Conservation (phyloP, 2,329 filamentous ascomycete genomes). For the Bertia moriformis region DNA sequence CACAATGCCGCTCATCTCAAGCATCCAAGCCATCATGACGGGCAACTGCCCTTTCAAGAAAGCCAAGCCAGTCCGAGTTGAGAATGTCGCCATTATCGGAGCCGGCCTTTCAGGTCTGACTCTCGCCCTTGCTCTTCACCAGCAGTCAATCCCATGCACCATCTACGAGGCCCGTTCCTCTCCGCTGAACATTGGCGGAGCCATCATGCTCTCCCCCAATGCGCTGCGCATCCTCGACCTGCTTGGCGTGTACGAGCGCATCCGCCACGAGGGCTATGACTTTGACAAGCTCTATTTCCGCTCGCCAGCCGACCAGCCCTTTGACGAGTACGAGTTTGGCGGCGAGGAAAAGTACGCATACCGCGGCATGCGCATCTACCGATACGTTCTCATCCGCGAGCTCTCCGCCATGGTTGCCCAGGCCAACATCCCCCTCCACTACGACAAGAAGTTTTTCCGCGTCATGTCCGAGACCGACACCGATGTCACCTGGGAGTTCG, state of each 20-base stretch:
- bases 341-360: conserved; percentile 31
- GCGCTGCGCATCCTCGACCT: conserved; percentile 35
- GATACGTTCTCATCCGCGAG: conserved; percentile 32
- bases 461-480: conserved; percentile 23
- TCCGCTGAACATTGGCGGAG: conserved; percentile 32
- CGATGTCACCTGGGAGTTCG: conserved; percentile 28
- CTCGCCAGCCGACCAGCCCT: conserved; percentile 13
- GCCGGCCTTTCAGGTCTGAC: conserved; percentile 23
- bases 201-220: conserved; percentile 44
- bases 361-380: conserved; percentile 35
- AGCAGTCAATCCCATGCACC: conserved; percentile 28
- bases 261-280: conserved; percentile 29
- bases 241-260: conserved; percentile 28
- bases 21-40: neutral
- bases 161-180: conserved; percentile 34
- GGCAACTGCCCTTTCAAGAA: conserved; percentile 2
- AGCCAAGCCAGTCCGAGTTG: too few species aligned
- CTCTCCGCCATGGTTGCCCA: conserved; percentile 24
- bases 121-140: conserved; percentile 36
- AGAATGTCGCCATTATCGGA: neutral
- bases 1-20: neutral
- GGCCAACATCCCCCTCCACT: conserved; percentile 24
- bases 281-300: conserved; percentile 33
- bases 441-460: conserved; percentile 28
- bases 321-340: conserved; percentile 32